Evolutionary conservation across 1,139 yeast genomes (phyloP), one percentile per base, ranked within the genome.

Genomic region (Kodamaea derodonti): DNA sequence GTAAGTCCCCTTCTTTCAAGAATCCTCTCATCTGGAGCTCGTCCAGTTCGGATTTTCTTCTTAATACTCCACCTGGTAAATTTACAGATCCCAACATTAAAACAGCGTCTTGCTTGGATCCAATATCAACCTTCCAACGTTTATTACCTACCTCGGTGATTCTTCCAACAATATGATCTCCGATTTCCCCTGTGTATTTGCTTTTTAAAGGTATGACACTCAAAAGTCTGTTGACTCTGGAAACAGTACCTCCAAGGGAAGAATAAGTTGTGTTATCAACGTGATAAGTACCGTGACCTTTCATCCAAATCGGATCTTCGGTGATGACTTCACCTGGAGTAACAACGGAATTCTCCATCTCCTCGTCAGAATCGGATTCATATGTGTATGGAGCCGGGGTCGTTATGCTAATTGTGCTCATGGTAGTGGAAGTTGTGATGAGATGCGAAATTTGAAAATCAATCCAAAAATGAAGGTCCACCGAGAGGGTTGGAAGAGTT

Each of bases 271-370:
- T 68, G 38, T 75, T 78, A 24, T 76, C 76, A 27, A 82, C 64
- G 43, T 83, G 79, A 56, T 87, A 92, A 0, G 98, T 94, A 3
- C 98, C 98, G 56, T 94, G 99, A 23, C 98, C 99, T 56, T 95
- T 78, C 98, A 94, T 94, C 97, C 97, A 92, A 4, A 84, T 75
- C 6, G 96, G 88, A 52, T 94, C 98, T 49, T 85, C 95, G 0
- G 98, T 92, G 13, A 94, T 86, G 37, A 90, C 65, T 55, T 94
- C 97, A n/a, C 99, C 99, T 0, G 99, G 99, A 0, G 97, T 87
- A 13, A 92, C 95, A 14, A 70, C 64, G 24, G 67, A 51, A 33
- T 48, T 46, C 27, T 62, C 71, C 63, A 62, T 60, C 24, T 46
- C 52, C 3, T 42, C 38, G 23, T 49, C 53, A 0, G 50, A 42